Base-by-base conservation (phyloP, 2,329 filamentous ascomycete genomes). In the Monosporascus sp. region DNA sequence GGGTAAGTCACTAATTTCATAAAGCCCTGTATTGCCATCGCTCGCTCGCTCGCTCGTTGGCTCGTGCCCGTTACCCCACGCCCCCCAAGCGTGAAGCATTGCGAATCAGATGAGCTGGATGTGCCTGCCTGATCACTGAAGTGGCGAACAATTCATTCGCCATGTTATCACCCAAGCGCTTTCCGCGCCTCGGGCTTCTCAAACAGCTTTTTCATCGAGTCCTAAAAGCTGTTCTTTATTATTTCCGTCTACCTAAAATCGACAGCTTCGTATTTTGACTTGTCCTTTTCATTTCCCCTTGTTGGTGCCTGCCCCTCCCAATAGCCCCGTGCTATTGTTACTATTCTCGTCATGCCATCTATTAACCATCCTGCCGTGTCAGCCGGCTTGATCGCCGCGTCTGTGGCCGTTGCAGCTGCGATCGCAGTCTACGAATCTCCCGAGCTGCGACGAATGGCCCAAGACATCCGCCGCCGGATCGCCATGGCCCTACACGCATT, bases 361-460 rank as follows among this genome's bases (percentile, higher is more conserved):
- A 66, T 76, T 80, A 82, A 82, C 71, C 77, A 80, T 59, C 69
- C 76, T 58, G 72, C 76, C 44, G 61, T 81, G 53, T 79, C 81
- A 77, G 81, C 76, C 59, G 81, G 80, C 72, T 73, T 81, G 47
- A 76, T 82, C 58, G 81, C 79, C 69, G 72, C 81, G 37, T 77
- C 80, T 31, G 74, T 83, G 54, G 80, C 78, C 52, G 76, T 83
- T 53, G 79, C 80, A 25, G 77, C 80, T 37, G 80, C 80, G 54
- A 76, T 83, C 55, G 79, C 80, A 57, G 74, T 86, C 54, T 85
- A 85, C 70, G 83, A 87, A 65, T 82, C 77, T 22, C 82, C 83
- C 52, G 83, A 86, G 68, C 68, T 85, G 27, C 80, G 81, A 56
- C 80, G 82, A 60, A 79, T 81, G 62, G 79, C 82, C 58, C 78